These are phyloP conservation scores for Trichoderma hamatum DNA, from an alignment of 2,329 filamentous ascomycete species.

Conservation along the genomic window DNA sequence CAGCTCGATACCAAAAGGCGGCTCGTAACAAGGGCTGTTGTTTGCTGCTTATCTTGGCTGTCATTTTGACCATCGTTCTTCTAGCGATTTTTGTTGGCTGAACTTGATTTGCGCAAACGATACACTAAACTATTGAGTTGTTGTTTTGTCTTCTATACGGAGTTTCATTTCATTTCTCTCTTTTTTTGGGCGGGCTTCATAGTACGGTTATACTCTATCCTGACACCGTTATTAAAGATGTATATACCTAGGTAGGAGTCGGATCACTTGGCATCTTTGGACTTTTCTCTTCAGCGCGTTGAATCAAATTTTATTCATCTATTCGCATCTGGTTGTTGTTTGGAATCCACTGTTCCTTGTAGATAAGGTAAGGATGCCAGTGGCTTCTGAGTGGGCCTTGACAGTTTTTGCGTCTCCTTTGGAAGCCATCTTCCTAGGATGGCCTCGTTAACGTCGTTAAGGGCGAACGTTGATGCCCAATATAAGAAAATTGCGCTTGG, in stretches of 20 bases:
- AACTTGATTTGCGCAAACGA: slow-evolving; percentile 12
- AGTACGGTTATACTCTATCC: slow-evolving; percentile 18
- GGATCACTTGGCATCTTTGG: slow-evolving; percentile 20
- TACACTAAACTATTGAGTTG: slow-evolving; percentile 4
- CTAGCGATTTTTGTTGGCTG: slow-evolving; percentile 77
- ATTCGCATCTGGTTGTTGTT: background rate
- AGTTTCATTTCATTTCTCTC: slow-evolving; percentile 21
- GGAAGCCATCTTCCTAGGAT: slow-evolving; percentile 36
- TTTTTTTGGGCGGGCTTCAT: background rate
- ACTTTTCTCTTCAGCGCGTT: slow-evolving; percentile 16
- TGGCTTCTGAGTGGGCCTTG: slow-evolving; percentile 20
- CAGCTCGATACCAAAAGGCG: slow-evolving; percentile 91
- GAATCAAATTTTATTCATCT: slow-evolving; percentile 28
- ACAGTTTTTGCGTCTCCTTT: slow-evolving; percentile 29
- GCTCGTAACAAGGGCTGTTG: slow-evolving; percentile 95
- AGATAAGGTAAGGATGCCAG: slow-evolving; percentile 33
- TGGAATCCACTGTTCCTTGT: slow-evolving; percentile 21
- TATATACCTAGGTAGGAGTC: slow-evolving; percentile 26
- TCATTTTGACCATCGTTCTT: slow-evolving; percentile 88
- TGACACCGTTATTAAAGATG: slow-evolving; percentile 20
- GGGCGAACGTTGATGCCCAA: slow-evolving; percentile 44
- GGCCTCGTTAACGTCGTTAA: slow-evolving; percentile 40
- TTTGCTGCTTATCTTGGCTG: slow-evolving; percentile 80
- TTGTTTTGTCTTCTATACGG: slow-evolving; percentile 22
- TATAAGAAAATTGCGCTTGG: slow-evolving; percentile 48